These are phyloP conservation scores for Mycena indigotica DNA, from an alignment of 768 basidiomycete genomes.

Conservation along the genomic window DNA sequence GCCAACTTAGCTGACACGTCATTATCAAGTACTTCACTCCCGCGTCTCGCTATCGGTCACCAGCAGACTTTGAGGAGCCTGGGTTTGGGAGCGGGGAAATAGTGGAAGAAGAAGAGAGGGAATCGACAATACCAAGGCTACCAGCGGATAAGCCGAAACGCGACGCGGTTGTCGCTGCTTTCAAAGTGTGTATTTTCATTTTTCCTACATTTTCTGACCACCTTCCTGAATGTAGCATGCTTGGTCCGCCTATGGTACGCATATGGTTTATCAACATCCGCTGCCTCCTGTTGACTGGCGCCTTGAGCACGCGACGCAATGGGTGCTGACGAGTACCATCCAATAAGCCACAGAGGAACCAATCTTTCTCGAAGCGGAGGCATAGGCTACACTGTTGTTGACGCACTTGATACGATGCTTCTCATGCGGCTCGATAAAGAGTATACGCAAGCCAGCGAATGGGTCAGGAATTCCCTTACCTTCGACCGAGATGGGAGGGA, in stretches of 20 bases:
- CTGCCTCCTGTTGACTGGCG: constrained; percentile 16
- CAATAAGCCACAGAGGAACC: constrained; percentile 56
- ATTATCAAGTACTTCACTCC: neutral
- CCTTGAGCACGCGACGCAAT: constrained; percentile 66
- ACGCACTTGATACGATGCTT: constrained; percentile 71
- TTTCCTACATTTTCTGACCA: too few species aligned
- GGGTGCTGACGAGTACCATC: constrained; percentile 77
- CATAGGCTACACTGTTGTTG: constrained; percentile 72
- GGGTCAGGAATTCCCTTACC: constrained; percentile 54
- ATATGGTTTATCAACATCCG: neutral
- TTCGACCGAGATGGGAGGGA: constrained; percentile 61
- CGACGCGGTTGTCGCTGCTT: constrained; percentile 60
- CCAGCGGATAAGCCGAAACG: constrained; percentile 49
- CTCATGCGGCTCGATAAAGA: constrained; percentile 68
- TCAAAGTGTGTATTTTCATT: constrained; percentile 49
- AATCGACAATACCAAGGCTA: neutral
- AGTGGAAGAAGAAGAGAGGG: neutral
- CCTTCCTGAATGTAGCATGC: constrained; percentile 51
- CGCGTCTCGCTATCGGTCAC: neutral
- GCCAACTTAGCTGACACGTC: neutral
- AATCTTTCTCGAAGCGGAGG: constrained; percentile 64
- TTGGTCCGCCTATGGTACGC: constrained; percentile 65
- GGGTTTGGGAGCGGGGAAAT: neutral
- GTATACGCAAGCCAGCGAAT: constrained; percentile 60
- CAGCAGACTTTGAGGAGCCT: neutral